Conservation (phyloP, 2,329 filamentous ascomycete genomes). For the Claviceps monticola region DNA sequence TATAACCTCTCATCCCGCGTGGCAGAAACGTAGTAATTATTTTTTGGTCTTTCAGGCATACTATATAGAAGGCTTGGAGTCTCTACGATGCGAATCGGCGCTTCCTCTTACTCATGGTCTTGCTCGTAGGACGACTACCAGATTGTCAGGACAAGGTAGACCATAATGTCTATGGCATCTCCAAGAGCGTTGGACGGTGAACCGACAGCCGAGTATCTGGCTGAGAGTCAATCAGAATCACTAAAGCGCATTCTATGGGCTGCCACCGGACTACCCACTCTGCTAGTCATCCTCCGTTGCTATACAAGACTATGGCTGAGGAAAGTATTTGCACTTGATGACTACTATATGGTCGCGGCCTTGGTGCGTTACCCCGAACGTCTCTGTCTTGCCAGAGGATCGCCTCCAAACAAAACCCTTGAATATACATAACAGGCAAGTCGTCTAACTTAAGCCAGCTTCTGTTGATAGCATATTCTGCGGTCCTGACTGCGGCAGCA, state of each 20-base stretch:
- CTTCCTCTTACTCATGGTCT: background rate
- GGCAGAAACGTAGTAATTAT: background rate
- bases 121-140: background rate
- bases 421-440: background rate
- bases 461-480: slow-evolving; percentile 3
- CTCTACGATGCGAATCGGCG: background rate
- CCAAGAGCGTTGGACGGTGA: background rate
- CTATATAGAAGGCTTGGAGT: background rate
- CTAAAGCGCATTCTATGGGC: slow-evolving; percentile 3
- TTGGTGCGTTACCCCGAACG: slow-evolving; percentile 1
- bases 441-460: background rate
- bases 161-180: too few species aligned
- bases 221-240: slow-evolving; percentile 2
- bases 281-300: slow-evolving; percentile 2
- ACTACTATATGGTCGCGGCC: slow-evolving; percentile 6
- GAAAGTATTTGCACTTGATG: slow-evolving; percentile 4
- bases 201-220: background rate
- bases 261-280: background rate
- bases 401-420: too few species aligned
- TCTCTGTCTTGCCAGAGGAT: background rate
- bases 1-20: background rate
- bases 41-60: background rate
- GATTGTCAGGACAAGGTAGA: background rate
- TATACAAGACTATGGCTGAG: slow-evolving; percentile 6
- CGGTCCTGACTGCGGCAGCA: slow-evolving; percentile 2